These are phyloP conservation scores for Umbilicus rupestris DNA, from an alignment of 164 flowering plant genomes.

Conservation along the genomic window DNA sequence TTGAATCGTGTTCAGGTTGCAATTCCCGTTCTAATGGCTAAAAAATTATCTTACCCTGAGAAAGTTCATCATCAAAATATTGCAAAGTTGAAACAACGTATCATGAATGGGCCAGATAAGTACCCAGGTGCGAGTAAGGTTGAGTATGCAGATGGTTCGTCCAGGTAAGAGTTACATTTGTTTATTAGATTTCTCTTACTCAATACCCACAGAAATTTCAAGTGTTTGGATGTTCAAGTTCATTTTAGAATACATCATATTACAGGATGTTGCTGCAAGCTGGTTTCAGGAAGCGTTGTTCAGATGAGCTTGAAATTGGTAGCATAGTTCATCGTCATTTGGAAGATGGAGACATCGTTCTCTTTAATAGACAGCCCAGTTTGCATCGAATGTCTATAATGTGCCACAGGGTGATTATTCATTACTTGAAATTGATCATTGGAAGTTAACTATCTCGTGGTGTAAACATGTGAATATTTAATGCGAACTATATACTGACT, in stretches of 20 bases:
- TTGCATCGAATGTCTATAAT: constrained; percentile 98
- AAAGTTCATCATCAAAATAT: constrained; percentile 76
- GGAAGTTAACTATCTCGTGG: not conserved
- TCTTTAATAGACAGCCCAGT: constrained; percentile 95
- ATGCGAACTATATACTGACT: not conserved
- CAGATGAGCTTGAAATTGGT: constrained; percentile 73
- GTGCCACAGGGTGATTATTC: constrained; percentile 73
- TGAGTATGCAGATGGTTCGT: constrained; percentile 43
- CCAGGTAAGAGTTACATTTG: constrained; percentile 24
- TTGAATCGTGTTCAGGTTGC: constrained; percentile 45
- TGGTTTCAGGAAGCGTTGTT: constrained; percentile 40
- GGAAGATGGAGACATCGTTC: constrained; percentile 90
- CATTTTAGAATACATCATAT: not conserved
- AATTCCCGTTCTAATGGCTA: constrained; percentile 79
- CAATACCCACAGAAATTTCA: not conserved
- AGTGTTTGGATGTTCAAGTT: not conserved
- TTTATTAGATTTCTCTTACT: not conserved
- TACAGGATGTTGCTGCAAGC: constrained; percentile 52
- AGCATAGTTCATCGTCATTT: constrained; percentile 76
- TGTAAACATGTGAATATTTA: too few relatives aligned
- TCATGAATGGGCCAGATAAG: constrained; percentile 69
- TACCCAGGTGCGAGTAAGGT: constrained; percentile 88
- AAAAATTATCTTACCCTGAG: constrained; percentile 74
- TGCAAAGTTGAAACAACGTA: constrained; percentile 81
- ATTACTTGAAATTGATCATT: constrained; percentile 1